A percentile compares a stretch with the other conserved stretches of the same genome.
Conservation (phyloP, 805 yeast genomes). For the Sungouiozyma ichnusensis region DNA sequence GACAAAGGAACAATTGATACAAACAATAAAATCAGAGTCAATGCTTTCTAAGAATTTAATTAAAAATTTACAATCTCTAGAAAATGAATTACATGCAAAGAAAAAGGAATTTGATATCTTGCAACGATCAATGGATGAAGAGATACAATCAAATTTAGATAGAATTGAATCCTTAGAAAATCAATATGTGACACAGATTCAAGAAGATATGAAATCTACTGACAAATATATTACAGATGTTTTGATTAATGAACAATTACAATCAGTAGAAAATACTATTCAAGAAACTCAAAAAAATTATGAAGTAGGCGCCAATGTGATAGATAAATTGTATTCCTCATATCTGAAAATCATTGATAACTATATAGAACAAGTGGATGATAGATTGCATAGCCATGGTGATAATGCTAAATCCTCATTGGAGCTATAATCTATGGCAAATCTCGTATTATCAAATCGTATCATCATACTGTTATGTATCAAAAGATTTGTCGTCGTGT, state of each 20-base stretch:
- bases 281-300: conserved; percentile 33
- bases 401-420: too few relatives aligned
- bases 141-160: conserved; percentile 36
- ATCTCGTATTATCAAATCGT: background rate
- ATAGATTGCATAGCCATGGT: background rate
- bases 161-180: conserved; percentile 35
- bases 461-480: too few relatives aligned
- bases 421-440: too few relatives aligned
- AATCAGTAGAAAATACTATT: conserved; percentile 24
- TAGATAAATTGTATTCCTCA: conserved; percentile 43
- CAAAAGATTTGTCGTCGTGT: too few relatives aligned
- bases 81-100: conserved; percentile 40
- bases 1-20: conserved; percentile 36
- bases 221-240: conserved; percentile 36
- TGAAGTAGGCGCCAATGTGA: conserved; percentile 42
- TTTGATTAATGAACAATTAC: conserved; percentile 31
- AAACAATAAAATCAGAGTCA: conserved; percentile 32
- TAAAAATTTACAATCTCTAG: conserved; percentile 31
- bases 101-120: conserved; percentile 40
- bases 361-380: conserved; percentile 30
- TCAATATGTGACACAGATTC: conserved; percentile 39
- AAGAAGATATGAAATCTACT: conserved; percentile 39
- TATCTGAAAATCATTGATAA: conserved; percentile 45
- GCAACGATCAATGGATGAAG: conserved; percentile 33
- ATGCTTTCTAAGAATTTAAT: conserved; percentile 31